phyloP scores from a whole-genome alignment of 345 rosid genomes.

The Eucalyptus fibrosa region DNA sequence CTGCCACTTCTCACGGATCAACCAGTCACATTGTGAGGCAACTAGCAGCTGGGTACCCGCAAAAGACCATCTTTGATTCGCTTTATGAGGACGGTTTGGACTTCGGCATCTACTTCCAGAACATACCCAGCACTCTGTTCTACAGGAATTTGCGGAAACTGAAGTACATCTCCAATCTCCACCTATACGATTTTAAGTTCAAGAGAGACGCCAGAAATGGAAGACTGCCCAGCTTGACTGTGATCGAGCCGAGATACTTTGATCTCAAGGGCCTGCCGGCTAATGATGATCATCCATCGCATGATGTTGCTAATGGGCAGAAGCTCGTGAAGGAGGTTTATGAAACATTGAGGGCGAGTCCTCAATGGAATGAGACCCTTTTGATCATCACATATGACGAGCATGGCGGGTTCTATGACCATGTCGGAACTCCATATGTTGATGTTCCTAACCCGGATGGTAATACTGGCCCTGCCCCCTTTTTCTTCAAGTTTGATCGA shows the following conservation, averaged over 20 bases:
- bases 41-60: slow-evolving; percentile 78
- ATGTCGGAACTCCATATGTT: slow-evolving; percentile 69
- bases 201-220: slow-evolving; percentile 71
- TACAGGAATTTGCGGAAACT: slow-evolving; percentile 74
- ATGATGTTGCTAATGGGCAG: slow-evolving; percentile 90
- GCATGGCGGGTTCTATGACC: slow-evolving; percentile 94
- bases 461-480: slow-evolving; percentile 92
- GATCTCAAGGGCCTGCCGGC: slow-evolving; percentile 65
- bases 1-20: slow-evolving; percentile 94
- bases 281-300: slow-evolving; percentile 93
- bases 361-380: slow-evolving; percentile 92
- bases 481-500: slow-evolving; percentile 84
- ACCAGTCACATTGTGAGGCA: slow-evolving; percentile 77
- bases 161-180: slow-evolving; percentile 62
- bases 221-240: slow-evolving; percentile 61
- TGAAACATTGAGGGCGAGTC: slow-evolving; percentile 75
- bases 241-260: slow-evolving; percentile 86
- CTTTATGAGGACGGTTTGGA: slow-evolving; percentile 46
- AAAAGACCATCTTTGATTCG: slow-evolving; percentile 85
- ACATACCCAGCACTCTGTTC: slow-evolving; percentile 76
- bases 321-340: slow-evolving; percentile 84
- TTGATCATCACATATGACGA: slow-evolving; percentile 87
- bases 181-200: slow-evolving; percentile 51
- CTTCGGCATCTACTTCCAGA: slow-evolving; percentile 76
- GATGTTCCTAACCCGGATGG: slow-evolving; percentile 91